Evolutionary conservation across 2,329 filamentous ascomycete species (phyloP), one percentile per base, ranked within the genome.

Genomic region (Endoconidiophora polonica): DNA sequence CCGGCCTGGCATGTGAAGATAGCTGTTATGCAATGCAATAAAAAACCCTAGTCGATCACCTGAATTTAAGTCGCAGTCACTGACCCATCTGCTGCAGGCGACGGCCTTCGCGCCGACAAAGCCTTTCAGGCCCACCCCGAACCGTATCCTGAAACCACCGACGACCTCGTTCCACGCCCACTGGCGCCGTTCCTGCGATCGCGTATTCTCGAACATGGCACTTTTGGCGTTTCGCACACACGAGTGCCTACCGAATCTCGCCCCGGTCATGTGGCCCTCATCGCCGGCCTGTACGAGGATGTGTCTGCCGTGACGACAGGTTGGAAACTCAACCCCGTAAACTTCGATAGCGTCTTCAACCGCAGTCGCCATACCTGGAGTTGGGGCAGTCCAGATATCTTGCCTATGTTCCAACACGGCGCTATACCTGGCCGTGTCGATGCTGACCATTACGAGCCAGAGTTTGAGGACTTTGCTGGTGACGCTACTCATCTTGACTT

Each of bases 281-380:
- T 98, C 59, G 91, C 91, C 5, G 91, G 91, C 3, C 68, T 98
- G 37, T 98, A 98, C 62, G 91, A 98, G 65, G 91, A 98, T 69
- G 91, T 98, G 1, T 96, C 91, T 33, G 84, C 91, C 2, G 91
- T 98, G 18, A 94, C 84, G 26, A 98, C 93, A 1, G 91, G 91
- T 14, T 98, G 91, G 91, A 96, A 98, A 67, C 69, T 95, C 58
- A 98, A 98, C 62, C 91, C 91, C 0, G 91, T 98, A 60, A 84
- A 96, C 61, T 98, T 98, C 60, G 91, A 98, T 67, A 96, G 90
- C 60, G 87, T 98, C 9, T 98, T 98, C 74, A 98, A 98, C 63
- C 79, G 86, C 55, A 96, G 90, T 61, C 74, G 82, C 43, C 93
- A 98, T 66, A 98, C 93, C 5, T 98, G 91, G 91, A 94, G 88